phyloP scores from a whole-genome alignment of 352 stramenopile genomes.

The Peronospora belbahrii region DNA sequence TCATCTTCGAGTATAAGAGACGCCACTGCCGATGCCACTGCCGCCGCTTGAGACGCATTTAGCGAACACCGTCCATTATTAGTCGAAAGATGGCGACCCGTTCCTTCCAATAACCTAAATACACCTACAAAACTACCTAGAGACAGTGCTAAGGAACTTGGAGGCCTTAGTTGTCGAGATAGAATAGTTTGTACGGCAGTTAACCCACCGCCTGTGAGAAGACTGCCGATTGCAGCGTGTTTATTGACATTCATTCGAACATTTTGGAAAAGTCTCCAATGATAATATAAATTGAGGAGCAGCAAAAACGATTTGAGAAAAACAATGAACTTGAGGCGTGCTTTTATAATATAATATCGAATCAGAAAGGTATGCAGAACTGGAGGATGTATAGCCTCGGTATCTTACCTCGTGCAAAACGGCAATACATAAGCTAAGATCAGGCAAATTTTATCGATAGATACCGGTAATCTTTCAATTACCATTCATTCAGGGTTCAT shows the following conservation, averaged over 20 bases:
- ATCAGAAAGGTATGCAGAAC: too few species aligned
- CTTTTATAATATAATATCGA: too few species aligned
- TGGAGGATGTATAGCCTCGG: too few species aligned
- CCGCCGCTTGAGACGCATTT: conserved; percentile 33
- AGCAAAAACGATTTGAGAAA: too few species aligned
- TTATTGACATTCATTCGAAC: conserved; percentile 33
- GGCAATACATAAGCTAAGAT: too few species aligned
- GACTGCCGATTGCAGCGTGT: conserved; percentile 35
- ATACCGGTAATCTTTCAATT: not conserved
- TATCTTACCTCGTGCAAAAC: too few species aligned
- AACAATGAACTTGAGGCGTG: too few species aligned
- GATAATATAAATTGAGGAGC: too few species aligned
- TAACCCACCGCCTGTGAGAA: conserved; percentile 26
- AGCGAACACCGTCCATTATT: conserved; percentile 6
- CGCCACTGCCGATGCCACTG: conserved; percentile 26
- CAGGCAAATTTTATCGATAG: too few species aligned
- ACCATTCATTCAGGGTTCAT: not conserved
- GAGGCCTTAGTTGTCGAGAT: conserved; percentile 27
- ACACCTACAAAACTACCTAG: conserved; percentile 50
- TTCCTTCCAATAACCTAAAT: conserved; percentile 45
- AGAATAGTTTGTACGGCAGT: conserved; percentile 33
- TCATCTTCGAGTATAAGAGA: conserved; percentile 40
- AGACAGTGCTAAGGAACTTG: conserved; percentile 41
- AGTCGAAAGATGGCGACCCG: conserved; percentile 12
- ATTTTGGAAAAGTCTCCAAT: too few species aligned